phyloP scores from a whole-genome alignment of 2,329 filamentous ascomycete genomes.

The Penicillium hesseltinei region DNA sequence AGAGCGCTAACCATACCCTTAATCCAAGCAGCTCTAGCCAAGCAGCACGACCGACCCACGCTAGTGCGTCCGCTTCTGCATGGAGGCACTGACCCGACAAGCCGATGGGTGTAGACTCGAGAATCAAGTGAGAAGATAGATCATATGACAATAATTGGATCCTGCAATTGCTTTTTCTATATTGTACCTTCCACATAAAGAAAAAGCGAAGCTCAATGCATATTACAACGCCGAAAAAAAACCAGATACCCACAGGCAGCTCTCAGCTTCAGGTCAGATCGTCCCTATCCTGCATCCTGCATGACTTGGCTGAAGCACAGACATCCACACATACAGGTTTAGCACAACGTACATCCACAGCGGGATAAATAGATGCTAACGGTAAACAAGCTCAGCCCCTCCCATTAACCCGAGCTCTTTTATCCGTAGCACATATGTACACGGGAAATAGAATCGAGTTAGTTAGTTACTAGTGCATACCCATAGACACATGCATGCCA shows the following conservation, averaged over 20 bases:
- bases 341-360: neutral
- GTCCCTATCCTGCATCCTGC: conserved; percentile 8
- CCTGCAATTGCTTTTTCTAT: neutral
- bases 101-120: neutral
- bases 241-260: neutral
- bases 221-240: neutral
- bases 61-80: neutral
- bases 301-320: conserved; percentile 10
- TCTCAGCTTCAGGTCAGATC: conserved; percentile 8
- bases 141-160: neutral
- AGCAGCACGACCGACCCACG: neutral
- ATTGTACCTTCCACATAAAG: neutral
- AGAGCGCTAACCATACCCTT: neutral
- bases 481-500: neutral
- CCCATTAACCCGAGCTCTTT: neutral
- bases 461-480: neutral
- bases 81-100: neutral
- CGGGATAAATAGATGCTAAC: neutral
- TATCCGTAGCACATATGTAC: neutral
- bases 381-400: neutral
- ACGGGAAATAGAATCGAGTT: neutral
- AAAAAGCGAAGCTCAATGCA: neutral
- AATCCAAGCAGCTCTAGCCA: conserved; percentile 1
- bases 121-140: neutral
- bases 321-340: conserved; percentile 2